phyloP scores from a whole-genome alignment of 805 yeast species.

The Sungouiozyma ichnusensis region DNA sequence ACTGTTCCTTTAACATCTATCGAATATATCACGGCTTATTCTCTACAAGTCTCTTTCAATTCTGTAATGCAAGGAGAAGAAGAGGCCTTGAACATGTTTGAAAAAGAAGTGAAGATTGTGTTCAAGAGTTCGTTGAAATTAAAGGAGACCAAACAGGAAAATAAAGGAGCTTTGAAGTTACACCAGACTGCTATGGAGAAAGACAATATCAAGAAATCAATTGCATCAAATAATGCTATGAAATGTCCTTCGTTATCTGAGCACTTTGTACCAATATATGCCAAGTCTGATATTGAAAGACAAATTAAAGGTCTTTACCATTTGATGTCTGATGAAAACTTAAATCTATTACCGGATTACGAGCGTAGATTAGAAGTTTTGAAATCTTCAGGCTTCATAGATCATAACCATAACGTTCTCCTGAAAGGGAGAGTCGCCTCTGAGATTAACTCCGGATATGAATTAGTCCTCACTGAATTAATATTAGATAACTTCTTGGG shows the following conservation, averaged over 20 bases:
- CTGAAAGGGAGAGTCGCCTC: constrained; percentile 91
- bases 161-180: constrained; percentile 23
- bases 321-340: constrained; percentile 72
- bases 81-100: constrained; percentile 15
- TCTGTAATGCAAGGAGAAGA: constrained; percentile 21
- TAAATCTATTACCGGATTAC: constrained; percentile 86
- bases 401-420: constrained; percentile 52
- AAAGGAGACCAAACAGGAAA: constrained; percentile 19
- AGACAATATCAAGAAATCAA: constrained; percentile 18
- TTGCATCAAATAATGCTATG: constrained; percentile 14
- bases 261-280: constrained; percentile 37
- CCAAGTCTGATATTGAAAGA: constrained; percentile 35
- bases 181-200: constrained; percentile 23
- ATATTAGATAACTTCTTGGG: constrained; percentile 86
- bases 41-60: constrained; percentile 18
- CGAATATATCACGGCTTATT: constrained; percentile 23
- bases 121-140: constrained; percentile 16
- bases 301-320: constrained; percentile 48
- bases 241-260: constrained; percentile 35
- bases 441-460: constrained; percentile 88
- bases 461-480: constrained; percentile 77
- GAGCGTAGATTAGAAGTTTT: constrained; percentile 79
- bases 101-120: constrained; percentile 16
- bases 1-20: constrained; percentile 20
- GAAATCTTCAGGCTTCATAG: constrained; percentile 70